These are phyloP conservation scores for Lachnellula arida DNA, from an alignment of 2,329 filamentous ascomycete genomes.

Conservation along the genomic window DNA sequence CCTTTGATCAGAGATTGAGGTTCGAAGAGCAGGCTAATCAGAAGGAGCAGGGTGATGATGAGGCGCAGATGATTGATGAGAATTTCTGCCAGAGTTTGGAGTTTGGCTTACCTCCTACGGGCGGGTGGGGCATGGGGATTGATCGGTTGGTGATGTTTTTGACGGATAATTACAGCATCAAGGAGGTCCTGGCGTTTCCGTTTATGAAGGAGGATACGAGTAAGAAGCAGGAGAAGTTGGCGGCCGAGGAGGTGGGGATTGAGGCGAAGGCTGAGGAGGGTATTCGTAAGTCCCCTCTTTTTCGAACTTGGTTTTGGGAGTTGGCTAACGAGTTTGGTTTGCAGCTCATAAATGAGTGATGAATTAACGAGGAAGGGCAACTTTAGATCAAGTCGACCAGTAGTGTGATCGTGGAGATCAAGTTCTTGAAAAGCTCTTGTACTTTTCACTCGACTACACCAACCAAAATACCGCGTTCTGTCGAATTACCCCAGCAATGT, in stretches of 20 bases:
- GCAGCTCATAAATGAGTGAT: conserved; percentile 9
- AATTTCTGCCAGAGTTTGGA: conserved; percentile 89
- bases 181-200: conserved; percentile 93
- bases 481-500: no score
- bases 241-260: conserved; percentile 59
- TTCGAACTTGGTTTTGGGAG: not conserved
- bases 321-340: conserved; percentile 1
- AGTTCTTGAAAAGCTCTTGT: no score
- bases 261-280: conserved; percentile 57
- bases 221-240: conserved; percentile 43
- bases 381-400: not conserved
- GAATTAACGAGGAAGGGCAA: not conserved
- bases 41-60: conserved; percentile 95
- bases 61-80: conserved; percentile 94
- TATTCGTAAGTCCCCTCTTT: conserved; percentile 34
- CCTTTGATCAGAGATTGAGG: conserved; percentile 85
- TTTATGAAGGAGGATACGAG: conserved; percentile 87
- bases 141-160: conserved; percentile 94
- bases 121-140: conserved; percentile 94
- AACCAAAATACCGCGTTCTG: no score
- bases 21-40: conserved; percentile 94
- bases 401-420: no score
- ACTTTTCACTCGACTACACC: no score
- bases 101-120: conserved; percentile 87
- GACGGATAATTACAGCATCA: conserved; percentile 92